Evolutionary conservation across 805 yeast genomes (phyloP), one percentile per base, ranked within the genome.

Genomic region (Saturnispora gosingensis): DNA sequence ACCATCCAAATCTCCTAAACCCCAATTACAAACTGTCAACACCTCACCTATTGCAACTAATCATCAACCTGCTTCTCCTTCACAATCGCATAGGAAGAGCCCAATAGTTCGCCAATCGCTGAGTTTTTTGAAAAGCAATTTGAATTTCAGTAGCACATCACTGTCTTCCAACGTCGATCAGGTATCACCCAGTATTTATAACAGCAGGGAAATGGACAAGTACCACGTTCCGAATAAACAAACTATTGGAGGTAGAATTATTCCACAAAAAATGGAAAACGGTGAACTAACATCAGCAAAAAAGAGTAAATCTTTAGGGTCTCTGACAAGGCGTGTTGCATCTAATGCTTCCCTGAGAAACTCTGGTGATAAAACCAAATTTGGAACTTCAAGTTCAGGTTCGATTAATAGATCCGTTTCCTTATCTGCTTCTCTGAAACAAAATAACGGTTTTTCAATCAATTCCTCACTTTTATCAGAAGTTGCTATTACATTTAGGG

Each of bases 401-500:
- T 51, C 65, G 4, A 65, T 74, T 3, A 69, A 72, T 25, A 72
- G 74, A 54, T 73, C 85, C 0, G 66, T 78, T 38, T 71, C 76
- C 13, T 30, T 44, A 20, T 68, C 81, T 1, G 68, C 82, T 2
- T 52, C 56, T 1, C 9, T 49, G 3, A 53, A 34, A 28, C 50
- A 50, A 10, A 50, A 30, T 60, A 75, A 15, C 65, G 43, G 39
- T 7, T 20, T 20, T 27, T 16, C 43, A 11, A 90, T 89, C 2
- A 89, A 93, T 65, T 97, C 98, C 2, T 98, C 99, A 0, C 60
- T 88, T 61, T 70, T 93, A 18, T 88, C 97, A 4, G 75, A 81
- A 47, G 98, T 93, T 16, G 96, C 97, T 0, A 77, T 75, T 22
- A 76, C 80, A 24, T 88, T 91, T 67, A 79, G 81, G 56, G 87